phyloP scores from a whole-genome alignment of 2,329 filamentous ascomycete species.

The Furcasterigmium sp. region DNA sequence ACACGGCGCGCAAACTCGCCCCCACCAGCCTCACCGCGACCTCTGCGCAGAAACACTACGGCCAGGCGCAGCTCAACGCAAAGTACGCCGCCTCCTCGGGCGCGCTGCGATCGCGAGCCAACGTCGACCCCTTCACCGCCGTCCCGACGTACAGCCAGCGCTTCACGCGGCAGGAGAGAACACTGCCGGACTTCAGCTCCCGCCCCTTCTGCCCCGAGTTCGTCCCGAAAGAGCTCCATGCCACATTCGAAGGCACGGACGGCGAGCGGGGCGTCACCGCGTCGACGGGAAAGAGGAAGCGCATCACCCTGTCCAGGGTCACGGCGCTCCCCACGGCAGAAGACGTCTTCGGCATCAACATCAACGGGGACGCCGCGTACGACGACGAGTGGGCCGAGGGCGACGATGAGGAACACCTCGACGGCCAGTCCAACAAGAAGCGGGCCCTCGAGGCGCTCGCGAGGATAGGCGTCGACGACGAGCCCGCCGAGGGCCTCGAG shows the following conservation, averaged over 20 bases:
- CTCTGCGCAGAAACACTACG: conserved; percentile 39
- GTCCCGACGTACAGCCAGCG: conserved; percentile 54
- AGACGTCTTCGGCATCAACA: conserved; percentile 39
- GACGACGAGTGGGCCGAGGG: conserved; percentile 6
- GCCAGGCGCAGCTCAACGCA: conserved; percentile 53
- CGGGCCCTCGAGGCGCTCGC: conserved; percentile 36
- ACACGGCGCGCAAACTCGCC: conserved; percentile 46
- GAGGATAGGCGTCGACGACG: conserved; percentile 35
- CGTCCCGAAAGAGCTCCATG: conserved; percentile 51
- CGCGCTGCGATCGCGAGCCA: conserved; percentile 45
- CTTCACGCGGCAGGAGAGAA: conserved; percentile 45
- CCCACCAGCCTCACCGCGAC: conserved; percentile 29
- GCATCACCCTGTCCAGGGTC: conserved; percentile 40
- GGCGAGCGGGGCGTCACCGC: conserved; percentile 22
- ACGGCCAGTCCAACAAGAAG: conserved; percentile 20
- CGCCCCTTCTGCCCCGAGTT: conserved; percentile 46
- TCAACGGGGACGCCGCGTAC: neutral
- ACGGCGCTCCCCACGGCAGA: conserved; percentile 44
- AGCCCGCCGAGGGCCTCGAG: conserved; percentile 36
- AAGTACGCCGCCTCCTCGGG: conserved; percentile 34
- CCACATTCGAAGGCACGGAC: conserved; percentile 42
- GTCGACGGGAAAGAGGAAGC: conserved; percentile 39
- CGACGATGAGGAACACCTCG: conserved; percentile 21
- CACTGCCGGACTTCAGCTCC: conserved; percentile 47
- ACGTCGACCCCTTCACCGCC: conserved; percentile 51